Evolutionary conservation across 352 stramenopile genomes (phyloP), one percentile per base, ranked within the genome.

Genomic region (Albugo candida): DNA sequence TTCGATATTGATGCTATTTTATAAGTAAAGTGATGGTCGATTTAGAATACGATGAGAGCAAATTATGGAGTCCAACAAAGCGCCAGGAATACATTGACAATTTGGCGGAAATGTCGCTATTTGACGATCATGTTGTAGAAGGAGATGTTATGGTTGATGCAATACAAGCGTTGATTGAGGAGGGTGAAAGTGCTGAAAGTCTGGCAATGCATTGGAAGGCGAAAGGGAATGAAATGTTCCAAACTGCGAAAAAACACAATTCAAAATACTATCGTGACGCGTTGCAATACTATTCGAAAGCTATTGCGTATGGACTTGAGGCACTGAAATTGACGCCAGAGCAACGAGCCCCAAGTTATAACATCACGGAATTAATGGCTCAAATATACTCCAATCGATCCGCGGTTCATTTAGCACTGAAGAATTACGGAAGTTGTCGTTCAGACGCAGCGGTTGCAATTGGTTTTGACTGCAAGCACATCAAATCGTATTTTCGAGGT

Each of bases 121-220:
- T 92, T 48, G 78, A 92, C 41, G 78, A 92, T 58, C 78, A 92
- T 53, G 54, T 92, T 52, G 65, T 92, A 41, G 75, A 88, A 45
- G 75, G 74, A 48, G 78, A 92, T 53, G 64, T 80, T 51, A 92
- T 88, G 79, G 76, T 81, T 41, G 72, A 73, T 19, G 79, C 79
- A 13, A 89, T 92, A 56, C 69, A 88, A 53, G 79, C 74, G 55
- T 64, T 92, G 36, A 83, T 89, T 39, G 68, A 89, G 47, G 79
- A 92, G 47, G 77, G 77, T 47, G 79, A 92, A 72, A 87, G 73
- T 14, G 64, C 74, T 36, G 79, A 92, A 61, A 85, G 64, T 45
- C 64, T 92, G 34, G 79, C 79, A 54, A 55, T 87, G 24, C 70
- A 87, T 51, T 92, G 68, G 74, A 92, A 92, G 56, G 87, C 85